Evolutionary conservation across 2,329 filamentous ascomycete genomes (phyloP).

Genomic region (Penicillium polonicum): DNA sequence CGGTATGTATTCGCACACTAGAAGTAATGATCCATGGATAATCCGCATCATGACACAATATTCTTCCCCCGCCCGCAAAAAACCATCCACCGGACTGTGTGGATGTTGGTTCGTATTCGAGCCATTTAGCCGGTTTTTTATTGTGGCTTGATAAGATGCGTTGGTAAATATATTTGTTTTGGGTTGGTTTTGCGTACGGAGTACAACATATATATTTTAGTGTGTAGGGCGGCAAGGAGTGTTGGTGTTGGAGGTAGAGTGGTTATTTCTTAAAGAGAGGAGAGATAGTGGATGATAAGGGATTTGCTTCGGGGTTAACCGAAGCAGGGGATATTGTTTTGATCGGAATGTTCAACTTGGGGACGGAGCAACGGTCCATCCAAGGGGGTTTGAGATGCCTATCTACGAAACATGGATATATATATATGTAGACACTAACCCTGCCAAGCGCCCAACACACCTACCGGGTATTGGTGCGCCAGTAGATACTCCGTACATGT

Average conservation of each 20-base stretch:
- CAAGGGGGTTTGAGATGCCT: background rate
- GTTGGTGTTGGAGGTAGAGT: background rate
- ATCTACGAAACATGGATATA: background rate
- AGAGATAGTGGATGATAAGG: background rate
- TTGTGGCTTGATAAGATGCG: conserved; percentile 17
- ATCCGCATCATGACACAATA: conserved; percentile 18
- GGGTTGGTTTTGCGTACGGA: background rate
- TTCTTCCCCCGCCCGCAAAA: conserved; percentile 19
- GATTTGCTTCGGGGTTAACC: background rate
- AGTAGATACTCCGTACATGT: too few species aligned
- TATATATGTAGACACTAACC: background rate
- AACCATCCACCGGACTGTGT: conserved; percentile 16
- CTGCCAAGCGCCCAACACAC: too few species aligned
- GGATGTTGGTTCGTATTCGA: too few species aligned
- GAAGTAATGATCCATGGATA: conserved; percentile 1
- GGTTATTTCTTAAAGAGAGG: background rate
- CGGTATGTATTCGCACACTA: background rate
- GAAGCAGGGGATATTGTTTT: background rate
- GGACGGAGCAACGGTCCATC: background rate
- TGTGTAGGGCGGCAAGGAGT: background rate
- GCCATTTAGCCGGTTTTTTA: background rate
- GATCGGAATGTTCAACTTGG: background rate
- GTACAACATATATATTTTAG: too few species aligned
- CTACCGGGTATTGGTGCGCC: background rate
- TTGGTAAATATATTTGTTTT: conserved; percentile 21